Evolutionary conservation across 2,329 filamentous ascomycete species (phyloP), one percentile per base, ranked within the genome.

Genomic region (Chrysoporthe austroafricana): DNA sequence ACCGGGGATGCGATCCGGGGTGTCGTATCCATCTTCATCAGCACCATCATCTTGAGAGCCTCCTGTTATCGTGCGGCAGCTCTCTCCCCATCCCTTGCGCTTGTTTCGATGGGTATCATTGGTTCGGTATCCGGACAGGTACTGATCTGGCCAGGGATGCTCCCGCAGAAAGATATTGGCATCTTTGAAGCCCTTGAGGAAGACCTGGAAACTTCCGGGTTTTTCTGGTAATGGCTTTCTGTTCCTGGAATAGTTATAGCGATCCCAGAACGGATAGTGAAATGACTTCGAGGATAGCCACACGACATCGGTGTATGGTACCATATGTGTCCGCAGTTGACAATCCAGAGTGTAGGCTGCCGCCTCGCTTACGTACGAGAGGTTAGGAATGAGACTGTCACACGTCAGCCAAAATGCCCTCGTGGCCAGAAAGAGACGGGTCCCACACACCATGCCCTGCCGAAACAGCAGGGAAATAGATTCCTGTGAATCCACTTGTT

Each of bases 401-500:
- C 16, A 8, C 16, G 59, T 68, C 34, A 68, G 66, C 46, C 13
- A 48, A 14, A 21, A 21, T 63, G 62, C 11, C 34, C 34, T 11
- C 14, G 16, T 2, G 4, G 42, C 9, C 39, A n/a, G 34, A 21
- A 32, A 46, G 64, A 44, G 36, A 18, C 3, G 14, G 42, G 4
- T 16, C 5, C 32, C 32, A 57, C n/a, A 64, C 78, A 89, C 86
- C 94, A 98, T 58, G 95, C 94, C 75, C 96, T 86, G 21, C 96
- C 96, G 75, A 99, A 99, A 79, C 93, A 97, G 81, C 96, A 99
- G 9, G 96, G 96, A 73, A 99, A 98, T 71, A 99, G 78, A 77
- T 99, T 99, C 71, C 96, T 87, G 79, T 99, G 96, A 82, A 99
- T 94, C 96, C 96, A 99, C 80, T 99, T 99, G 73, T 96, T 98